These are phyloP conservation scores for Malus hybrid DNA, from an alignment of 331 rosid genomes.

Conservation along the genomic window DNA sequence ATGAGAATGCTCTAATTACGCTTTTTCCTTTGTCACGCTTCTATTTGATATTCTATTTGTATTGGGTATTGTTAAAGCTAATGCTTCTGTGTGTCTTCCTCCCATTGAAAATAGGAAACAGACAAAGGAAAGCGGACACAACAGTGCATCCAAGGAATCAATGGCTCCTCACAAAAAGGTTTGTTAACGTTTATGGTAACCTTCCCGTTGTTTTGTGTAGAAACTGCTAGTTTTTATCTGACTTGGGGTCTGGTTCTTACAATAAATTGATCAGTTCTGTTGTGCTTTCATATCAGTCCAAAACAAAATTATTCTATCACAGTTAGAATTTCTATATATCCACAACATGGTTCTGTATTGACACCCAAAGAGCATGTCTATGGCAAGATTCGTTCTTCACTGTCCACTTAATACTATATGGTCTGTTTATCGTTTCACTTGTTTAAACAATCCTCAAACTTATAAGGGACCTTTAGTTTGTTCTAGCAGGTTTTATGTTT, in stretches of 20 bases:
- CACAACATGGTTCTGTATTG: background rate
- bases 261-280: background rate
- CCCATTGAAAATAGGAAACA: slow-evolving; percentile 17
- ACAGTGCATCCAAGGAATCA: slow-evolving; percentile 12
- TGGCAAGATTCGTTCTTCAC: background rate
- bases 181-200: background rate
- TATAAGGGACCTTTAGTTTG: background rate
- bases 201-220: background rate
- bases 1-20: background rate
- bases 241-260: background rate
- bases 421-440: background rate
- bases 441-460: background rate
- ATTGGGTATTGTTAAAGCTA: background rate
- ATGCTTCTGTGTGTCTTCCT: background rate
- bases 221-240: background rate
- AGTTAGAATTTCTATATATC: background rate
- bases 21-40: background rate
- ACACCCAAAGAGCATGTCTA: background rate
- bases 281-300: background rate
- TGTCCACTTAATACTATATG: background rate
- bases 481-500: background rate
- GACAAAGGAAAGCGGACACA: slow-evolving; percentile 2
- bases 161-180: slow-evolving; percentile 39
- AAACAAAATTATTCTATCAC: background rate
- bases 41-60: background rate